Percentiles rank a stretch among this genome's conserved stretches.
phyloP scores from a whole-genome alignment of 495 filamentous ascomycete genomes.

The Podospora pseudopauciseta region DNA sequence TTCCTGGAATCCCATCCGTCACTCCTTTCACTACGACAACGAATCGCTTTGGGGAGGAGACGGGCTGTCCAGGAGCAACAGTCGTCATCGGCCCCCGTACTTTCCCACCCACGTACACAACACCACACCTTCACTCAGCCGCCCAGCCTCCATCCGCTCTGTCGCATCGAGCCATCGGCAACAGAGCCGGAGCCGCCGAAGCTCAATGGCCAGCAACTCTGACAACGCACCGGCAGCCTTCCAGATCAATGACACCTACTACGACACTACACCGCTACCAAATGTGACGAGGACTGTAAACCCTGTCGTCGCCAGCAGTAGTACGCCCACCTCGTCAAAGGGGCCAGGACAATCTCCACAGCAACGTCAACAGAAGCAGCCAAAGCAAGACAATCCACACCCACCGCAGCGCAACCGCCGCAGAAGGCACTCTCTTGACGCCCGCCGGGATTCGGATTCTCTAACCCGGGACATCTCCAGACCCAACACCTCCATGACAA shows the following conservation, averaged over 20 bases:
- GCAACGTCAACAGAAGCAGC: not conserved
- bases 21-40: not conserved
- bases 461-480: not conserved
- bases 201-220: conserved; percentile 6
- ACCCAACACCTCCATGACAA: not conserved
- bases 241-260: conserved; percentile 22
- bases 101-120: not conserved
- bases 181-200: conserved; percentile 17
- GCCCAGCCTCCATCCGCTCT: conserved; percentile 16
- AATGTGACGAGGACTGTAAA: not conserved
- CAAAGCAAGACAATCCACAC: not conserved
- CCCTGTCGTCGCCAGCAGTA: not conserved
- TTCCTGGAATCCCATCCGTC: conserved; percentile 14
- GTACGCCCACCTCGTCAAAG: conserved; percentile 1
- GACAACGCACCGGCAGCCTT: conserved; percentile 3
- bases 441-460: not conserved
- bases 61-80: conserved; percentile 2
- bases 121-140: conserved; percentile 6
- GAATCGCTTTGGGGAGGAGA: conserved; percentile 2
- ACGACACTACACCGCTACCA: conserved; percentile 24
- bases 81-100: conserved; percentile 8
- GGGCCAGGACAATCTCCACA: not conserved
- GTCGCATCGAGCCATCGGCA: conserved; percentile 8
- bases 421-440: not conserved
- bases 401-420: not conserved